Conservation (phyloP, 1,284 basidiomycete species). For the Farysia itapuensis region DNA sequence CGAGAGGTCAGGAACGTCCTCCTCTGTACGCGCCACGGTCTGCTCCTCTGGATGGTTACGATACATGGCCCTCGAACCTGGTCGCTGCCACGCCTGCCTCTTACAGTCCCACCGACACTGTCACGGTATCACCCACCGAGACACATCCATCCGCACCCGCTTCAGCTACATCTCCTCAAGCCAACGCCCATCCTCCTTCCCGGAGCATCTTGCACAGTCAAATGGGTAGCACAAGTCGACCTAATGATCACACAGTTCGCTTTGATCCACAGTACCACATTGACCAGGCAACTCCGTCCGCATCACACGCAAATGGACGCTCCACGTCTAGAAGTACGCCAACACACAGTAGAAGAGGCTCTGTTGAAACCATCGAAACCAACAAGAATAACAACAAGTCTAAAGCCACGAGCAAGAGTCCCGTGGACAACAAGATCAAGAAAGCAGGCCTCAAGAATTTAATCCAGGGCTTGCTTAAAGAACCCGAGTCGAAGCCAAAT, state of each 20-base stretch:
- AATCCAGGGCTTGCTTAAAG: conserved; percentile 35
- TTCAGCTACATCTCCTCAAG: not conserved
- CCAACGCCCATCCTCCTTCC: conserved; percentile 2
- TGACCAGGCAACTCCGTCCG: conserved; percentile 4
- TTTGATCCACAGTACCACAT: conserved; percentile 30
- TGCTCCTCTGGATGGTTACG: conserved; percentile 27
- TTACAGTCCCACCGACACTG: not conserved
- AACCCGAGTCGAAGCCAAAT: conserved; percentile 15
- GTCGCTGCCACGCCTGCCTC: not conserved
- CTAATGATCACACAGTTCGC: conserved; percentile 25
- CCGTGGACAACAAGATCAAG: conserved; percentile 9
- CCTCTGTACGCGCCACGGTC: conserved; percentile 31
- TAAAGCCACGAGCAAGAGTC: conserved; percentile 7
- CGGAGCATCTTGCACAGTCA: conserved; percentile 28
- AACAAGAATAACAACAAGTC: conserved; percentile 7
- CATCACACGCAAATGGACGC: not conserved
- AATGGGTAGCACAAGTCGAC: conserved; percentile 2
- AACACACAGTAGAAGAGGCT: conserved; percentile 11
- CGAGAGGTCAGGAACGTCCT: conserved; percentile 24
- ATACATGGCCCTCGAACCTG: conserved; percentile 23
- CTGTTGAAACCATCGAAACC: conserved; percentile 14
- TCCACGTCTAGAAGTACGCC: conserved; percentile 8
- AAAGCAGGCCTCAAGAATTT: conserved; percentile 34
- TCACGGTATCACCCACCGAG: not conserved
- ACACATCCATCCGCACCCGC: not conserved